Conservation (phyloP, 2,329 filamentous ascomycete genomes). For the Colletotrichum cereale region DNA sequence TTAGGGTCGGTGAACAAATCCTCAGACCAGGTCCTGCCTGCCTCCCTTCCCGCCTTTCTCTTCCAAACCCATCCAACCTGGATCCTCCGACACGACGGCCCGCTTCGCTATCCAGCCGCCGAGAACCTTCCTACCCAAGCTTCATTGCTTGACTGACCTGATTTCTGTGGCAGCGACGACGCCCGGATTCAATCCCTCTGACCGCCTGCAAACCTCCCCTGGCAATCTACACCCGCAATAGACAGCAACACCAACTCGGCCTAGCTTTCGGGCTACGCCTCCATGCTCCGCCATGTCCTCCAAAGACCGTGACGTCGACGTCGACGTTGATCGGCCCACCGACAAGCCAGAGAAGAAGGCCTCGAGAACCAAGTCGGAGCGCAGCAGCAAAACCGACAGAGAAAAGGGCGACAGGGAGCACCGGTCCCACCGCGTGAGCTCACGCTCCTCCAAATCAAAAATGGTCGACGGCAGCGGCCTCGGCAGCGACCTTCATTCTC, state of each 20-base stretch:
- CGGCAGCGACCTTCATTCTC: slow-evolving; percentile 22
- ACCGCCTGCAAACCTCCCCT: not conserved
- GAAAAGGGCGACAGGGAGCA: slow-evolving; percentile 44
- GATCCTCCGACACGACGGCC: slow-evolving; percentile 24
- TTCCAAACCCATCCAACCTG: slow-evolving; percentile 29
- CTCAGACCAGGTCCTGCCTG: slow-evolving; percentile 36
- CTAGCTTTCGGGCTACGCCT: slow-evolving; percentile 35
- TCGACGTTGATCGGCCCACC: slow-evolving; percentile 44
- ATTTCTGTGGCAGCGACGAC: not conserved
- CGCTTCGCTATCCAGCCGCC: slow-evolving; percentile 14
- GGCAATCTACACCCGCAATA: not conserved
- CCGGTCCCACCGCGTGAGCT: slow-evolving; percentile 41
- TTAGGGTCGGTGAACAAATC: slow-evolving; percentile 33
- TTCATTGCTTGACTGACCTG: slow-evolving; percentile 5
- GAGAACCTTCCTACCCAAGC: slow-evolving; percentile 15
- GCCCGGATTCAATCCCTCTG: not conserved
- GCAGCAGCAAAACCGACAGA: slow-evolving; percentile 42
- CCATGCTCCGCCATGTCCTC: slow-evolving; percentile 52
- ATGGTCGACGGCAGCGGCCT: slow-evolving; percentile 40
- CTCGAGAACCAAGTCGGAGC: slow-evolving; percentile 34
- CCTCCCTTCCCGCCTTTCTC: slow-evolving; percentile 28
- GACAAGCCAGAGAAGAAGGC: slow-evolving; percentile 36
- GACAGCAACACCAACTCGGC: slow-evolving; percentile 10
- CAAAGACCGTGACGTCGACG: slow-evolving; percentile 57
- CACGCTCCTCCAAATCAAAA: slow-evolving; percentile 39